phyloP scores from a whole-genome alignment of 1,139 yeast genomes.

The Nakaseomyces glabratus region DNA sequence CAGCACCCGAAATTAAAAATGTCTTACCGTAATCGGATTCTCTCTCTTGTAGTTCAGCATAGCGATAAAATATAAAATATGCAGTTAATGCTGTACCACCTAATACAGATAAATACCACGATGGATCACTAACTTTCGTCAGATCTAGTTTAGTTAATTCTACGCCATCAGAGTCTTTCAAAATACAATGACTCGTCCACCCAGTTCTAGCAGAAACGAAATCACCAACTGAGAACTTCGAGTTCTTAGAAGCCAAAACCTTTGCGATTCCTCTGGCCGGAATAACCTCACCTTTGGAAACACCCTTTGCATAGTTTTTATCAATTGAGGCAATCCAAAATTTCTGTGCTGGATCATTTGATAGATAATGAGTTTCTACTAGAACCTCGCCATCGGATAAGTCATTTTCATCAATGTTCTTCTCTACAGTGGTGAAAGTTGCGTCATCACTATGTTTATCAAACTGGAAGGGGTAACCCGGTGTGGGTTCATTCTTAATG shows the following conservation, averaged over 20 bases:
- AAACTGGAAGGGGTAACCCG: constrained; percentile 27
- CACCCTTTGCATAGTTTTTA: constrained; percentile 42
- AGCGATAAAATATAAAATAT: constrained; percentile 44
- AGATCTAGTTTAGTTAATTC: constrained; percentile 26
- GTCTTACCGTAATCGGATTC: constrained; percentile 33
- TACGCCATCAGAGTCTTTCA: constrained; percentile 19
- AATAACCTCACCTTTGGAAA: constrained; percentile 41
- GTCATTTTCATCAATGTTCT: constrained; percentile 24
- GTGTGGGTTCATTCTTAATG: constrained; percentile 23
- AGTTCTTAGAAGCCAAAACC: constrained; percentile 39
- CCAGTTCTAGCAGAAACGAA: constrained; percentile 32
- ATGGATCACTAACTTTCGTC: constrained; percentile 19
- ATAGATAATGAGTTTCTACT: constrained; percentile 41
- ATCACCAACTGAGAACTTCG: constrained; percentile 39
- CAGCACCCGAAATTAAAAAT: constrained; percentile 55
- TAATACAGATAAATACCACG: constrained; percentile 39
- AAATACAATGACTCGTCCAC: constrained; percentile 38
- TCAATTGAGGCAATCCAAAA: constrained; percentile 45
- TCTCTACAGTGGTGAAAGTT: constrained; percentile 33
- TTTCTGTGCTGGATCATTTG: constrained; percentile 63
- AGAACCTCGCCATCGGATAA: constrained; percentile 40
- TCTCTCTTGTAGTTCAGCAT: constrained; percentile 35
- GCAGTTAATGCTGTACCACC: constrained; percentile 61
- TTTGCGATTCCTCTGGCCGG: constrained; percentile 44
- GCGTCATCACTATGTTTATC: constrained; percentile 30